Evolutionary conservation across 2,329 filamentous ascomycete species (phyloP), one percentile per base, ranked within the genome.

Genomic region (Fusarium sterilihyphosum): DNA sequence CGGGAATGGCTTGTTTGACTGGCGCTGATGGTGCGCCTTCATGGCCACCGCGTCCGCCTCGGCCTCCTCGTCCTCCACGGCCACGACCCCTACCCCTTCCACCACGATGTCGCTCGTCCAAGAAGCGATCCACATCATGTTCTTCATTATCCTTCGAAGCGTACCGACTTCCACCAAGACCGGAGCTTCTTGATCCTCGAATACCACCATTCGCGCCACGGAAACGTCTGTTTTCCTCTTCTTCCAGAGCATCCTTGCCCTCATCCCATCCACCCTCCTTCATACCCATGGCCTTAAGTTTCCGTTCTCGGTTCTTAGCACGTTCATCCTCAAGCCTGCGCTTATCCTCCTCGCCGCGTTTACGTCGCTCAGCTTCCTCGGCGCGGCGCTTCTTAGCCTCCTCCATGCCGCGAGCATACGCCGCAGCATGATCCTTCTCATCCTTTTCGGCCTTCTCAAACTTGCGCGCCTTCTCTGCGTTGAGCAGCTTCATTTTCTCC

Each of bases 211-310:
- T 83, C 44, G 84, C 82, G 16, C 85, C 84, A 4, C 85, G 81
- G 65, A 87, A 89, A 22, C 81, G 78, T 33, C 81, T 78, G 6
- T 79, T 77, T 41, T 86, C 84, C 66, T 87, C 85, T 46, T 84
- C 83, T 22, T 80, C 81, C 20, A 82, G 75, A 17, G 82, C 81
- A 47, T 85, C 82, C 81, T 91, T 91, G 46, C 88, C 89, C 77
- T 88, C 86, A 67, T 91, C 90, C 90, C 89, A 92, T 71, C 84
- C 86, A 37, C 85, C 85, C 44, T 88, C 86, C 79, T 87, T 88
- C 53, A 81, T 83, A 37, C 85, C 85, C 82, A 91, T 86, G 2
- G 89, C 89, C 73, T 88, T 88, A 26, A 92, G 83, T 79, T 92
- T 92, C 58, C 90, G 82, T 80, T 90, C 88, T 14, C 89, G 81